Evolutionary conservation across 2,329 filamentous ascomycete genomes (phyloP).

Genomic region (Fusarium compactum): DNA sequence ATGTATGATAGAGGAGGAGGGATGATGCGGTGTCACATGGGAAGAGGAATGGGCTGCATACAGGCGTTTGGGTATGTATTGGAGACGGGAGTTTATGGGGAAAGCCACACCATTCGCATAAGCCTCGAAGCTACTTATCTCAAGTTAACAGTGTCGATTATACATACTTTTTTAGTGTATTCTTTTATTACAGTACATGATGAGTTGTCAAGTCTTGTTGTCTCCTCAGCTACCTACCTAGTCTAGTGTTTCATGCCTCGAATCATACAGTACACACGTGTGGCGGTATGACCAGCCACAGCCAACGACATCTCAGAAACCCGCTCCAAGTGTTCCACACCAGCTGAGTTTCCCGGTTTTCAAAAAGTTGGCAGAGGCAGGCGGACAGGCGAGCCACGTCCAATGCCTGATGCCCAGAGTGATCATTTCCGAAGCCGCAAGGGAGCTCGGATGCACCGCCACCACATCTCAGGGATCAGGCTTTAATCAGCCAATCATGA

Average conservation of each 20-base stretch:
- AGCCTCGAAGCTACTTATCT: not conserved
- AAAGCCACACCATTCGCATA: constrained; percentile 4
- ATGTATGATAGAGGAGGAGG: constrained; percentile 18
- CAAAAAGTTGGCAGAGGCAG: constrained; percentile 40
- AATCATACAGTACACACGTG: constrained; percentile 26
- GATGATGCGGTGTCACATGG: constrained; percentile 4
- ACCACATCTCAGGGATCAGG: constrained; percentile 6
- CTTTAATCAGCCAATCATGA: constrained; percentile 15
- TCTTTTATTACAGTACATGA: constrained; percentile 19
- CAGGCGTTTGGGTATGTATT: constrained; percentile 29
- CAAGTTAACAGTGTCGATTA: not conserved
- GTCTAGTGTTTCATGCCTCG: constrained; percentile 32
- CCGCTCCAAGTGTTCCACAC: constrained; percentile 27
- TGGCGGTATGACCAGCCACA: constrained; percentile 38
- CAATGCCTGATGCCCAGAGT: constrained; percentile 17
- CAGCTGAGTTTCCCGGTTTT: constrained; percentile 37
- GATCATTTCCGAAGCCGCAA: constrained; percentile 41
- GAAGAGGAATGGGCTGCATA: constrained; percentile 19
- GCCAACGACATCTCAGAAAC: constrained; percentile 24
- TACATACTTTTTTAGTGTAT: constrained; percentile 2
- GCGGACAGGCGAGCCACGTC: constrained; percentile 32
- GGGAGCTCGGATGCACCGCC: constrained; percentile 39
- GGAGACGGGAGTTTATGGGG: constrained; percentile 16
- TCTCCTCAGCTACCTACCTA: constrained; percentile 6
- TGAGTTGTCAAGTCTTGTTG: constrained; percentile 6